Percentiles rank a stretch among this genome's conserved stretches.
These are phyloP conservation scores for Aspergillus nidulans DNA, from an alignment of 495 filamentous ascomycete species.

Conservation along the genomic window DNA sequence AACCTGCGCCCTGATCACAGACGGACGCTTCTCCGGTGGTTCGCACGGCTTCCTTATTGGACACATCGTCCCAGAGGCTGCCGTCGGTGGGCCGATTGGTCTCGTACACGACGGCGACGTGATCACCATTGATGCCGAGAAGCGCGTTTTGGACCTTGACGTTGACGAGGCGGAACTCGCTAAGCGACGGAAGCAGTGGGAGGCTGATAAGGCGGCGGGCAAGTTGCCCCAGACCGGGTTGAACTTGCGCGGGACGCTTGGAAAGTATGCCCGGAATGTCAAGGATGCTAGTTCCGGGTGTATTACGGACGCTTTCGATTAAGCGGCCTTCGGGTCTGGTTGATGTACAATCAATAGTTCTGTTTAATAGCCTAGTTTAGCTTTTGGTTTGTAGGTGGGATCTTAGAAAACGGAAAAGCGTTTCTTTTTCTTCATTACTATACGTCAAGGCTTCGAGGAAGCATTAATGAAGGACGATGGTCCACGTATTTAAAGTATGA, in stretches of 20 bases:
- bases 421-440: neutral
- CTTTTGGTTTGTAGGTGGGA: neutral
- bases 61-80: conserved; percentile 49
- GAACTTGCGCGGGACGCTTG: conserved; percentile 67
- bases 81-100: conserved; percentile 50
- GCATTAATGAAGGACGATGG: neutral
- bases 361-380: conserved; percentile 1
- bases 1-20: conserved; percentile 43
- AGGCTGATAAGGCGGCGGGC: conserved; percentile 18
- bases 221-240: conserved; percentile 26
- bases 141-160: conserved; percentile 39
- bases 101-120: conserved; percentile 47
- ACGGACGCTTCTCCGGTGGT: conserved; percentile 38
- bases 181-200: conserved; percentile 55
- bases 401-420: conserved; percentile 1
- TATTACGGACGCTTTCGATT: conserved; percentile 20
- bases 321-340: neutral
- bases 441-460: too few species aligned
- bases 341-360: neutral
- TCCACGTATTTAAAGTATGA: neutral
- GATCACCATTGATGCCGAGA: conserved; percentile 46
- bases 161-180: conserved; percentile 55
- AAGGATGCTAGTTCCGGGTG: conserved; percentile 30
- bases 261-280: conserved; percentile 72
- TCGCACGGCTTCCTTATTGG: conserved; percentile 46